These are phyloP conservation scores for Irpex rosettiformis DNA, from an alignment of 1,284 basidiomycete species.

Conservation along the genomic window DNA sequence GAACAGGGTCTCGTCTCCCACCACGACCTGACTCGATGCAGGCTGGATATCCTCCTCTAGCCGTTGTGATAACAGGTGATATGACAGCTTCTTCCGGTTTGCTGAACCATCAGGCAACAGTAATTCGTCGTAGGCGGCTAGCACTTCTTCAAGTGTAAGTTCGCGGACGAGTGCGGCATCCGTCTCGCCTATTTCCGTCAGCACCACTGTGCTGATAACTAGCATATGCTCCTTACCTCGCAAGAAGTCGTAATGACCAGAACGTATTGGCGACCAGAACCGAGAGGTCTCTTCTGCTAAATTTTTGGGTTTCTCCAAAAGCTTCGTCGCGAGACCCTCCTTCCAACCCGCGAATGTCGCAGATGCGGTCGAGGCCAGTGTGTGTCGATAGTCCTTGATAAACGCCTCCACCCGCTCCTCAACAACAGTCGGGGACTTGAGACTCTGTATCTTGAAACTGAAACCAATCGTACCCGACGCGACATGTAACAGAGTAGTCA, in stretches of 20 bases:
- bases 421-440: constrained; percentile 21
- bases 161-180: constrained; percentile 21
- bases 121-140: constrained; percentile 22
- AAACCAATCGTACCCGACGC: constrained; percentile 23
- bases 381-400: constrained; percentile 20
- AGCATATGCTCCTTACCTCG: constrained; percentile 18
- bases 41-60: constrained; percentile 4
- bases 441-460: constrained; percentile 26
- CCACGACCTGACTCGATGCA: background rate
- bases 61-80: constrained; percentile 27
- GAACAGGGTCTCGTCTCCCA: constrained; percentile 18
- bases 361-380: constrained; percentile 17
- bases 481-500: constrained; percentile 18
- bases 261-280: constrained; percentile 26
- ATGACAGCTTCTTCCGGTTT: constrained; percentile 26
- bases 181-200: constrained; percentile 20
- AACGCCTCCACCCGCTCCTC: constrained; percentile 29
- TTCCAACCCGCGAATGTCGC: constrained; percentile 22
- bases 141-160: constrained; percentile 20
- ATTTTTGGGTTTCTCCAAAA: constrained; percentile 26
- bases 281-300: constrained; percentile 24
- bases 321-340: constrained; percentile 26
- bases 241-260: constrained; percentile 26
- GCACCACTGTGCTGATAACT: background rate
- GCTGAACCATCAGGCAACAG: constrained; percentile 20